Evolutionary conservation across 192 early-diverging fungal species (phyloP).

Genomic region (Podila epicladia): DNA sequence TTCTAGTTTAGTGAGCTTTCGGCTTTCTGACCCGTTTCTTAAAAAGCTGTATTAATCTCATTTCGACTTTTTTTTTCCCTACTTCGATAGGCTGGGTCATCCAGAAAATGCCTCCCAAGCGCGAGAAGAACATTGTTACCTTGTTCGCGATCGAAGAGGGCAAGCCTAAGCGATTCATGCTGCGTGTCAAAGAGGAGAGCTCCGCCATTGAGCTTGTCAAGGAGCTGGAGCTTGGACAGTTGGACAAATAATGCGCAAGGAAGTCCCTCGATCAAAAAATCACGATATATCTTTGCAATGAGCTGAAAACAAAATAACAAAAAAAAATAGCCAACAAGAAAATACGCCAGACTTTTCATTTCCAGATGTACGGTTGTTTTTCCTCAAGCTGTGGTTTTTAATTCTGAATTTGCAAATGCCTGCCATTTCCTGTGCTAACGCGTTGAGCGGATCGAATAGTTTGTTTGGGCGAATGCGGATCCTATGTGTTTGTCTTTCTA

Average conservation of each 20-base stretch:
- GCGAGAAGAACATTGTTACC: slow-evolving; percentile 12
- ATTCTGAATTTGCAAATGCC: no score
- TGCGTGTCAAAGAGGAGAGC: slow-evolving; percentile 15
- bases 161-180: slow-evolving; percentile 14
- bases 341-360: no score
- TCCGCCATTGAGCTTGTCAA: slow-evolving; percentile 7
- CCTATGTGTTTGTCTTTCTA: not conserved
- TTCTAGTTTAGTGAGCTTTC: not conserved
- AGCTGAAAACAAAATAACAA: no score
- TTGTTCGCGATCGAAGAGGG: slow-evolving; percentile 12
- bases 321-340: no score
- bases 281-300: no score
- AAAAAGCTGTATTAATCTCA: not conserved
- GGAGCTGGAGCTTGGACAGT: slow-evolving; percentile 11
- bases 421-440: no score
- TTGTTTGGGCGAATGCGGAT: no score
- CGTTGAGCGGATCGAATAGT: no score
- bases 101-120: slow-evolving; percentile 13
- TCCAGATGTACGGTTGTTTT: no score
- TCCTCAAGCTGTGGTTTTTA: no score
- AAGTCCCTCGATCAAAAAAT: no score
- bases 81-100: slow-evolving; percentile 22
- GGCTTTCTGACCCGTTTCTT: no score
- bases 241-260: not conserved
- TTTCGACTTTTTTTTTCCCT: not conserved